phyloP scores from a whole-genome alignment of 352 stramenopile genomes.

The Globisporangium lucens region DNA sequence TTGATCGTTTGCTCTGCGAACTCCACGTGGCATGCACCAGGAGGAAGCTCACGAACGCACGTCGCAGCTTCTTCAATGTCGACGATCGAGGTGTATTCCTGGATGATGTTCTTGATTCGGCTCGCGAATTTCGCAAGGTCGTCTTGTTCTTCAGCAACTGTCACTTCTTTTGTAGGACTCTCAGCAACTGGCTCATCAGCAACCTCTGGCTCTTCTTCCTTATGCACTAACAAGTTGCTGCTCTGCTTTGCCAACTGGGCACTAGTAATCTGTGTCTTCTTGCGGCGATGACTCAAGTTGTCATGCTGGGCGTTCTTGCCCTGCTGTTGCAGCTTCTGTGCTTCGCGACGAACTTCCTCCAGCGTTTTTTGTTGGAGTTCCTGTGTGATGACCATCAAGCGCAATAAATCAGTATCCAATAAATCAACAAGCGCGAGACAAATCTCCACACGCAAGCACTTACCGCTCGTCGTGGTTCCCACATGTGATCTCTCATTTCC shows the following conservation, averaged over 20 bases:
- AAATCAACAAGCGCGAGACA: not conserved
- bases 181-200: conserved; percentile 9
- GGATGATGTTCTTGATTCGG: conserved; percentile 85
- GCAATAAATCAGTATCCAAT: not conserved
- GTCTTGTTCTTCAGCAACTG: conserved; percentile 21
- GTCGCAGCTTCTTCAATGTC: conserved; percentile 73
- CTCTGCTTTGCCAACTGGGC: conserved; percentile 76
- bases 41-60: conserved; percentile 69
- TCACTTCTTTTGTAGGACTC: not conserved
- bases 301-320: conserved; percentile 89
- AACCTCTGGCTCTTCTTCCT: conserved; percentile 17
- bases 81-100: conserved; percentile 79
- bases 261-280: conserved; percentile 79
- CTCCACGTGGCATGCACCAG: conserved; percentile 42
- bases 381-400: conserved; percentile 14
- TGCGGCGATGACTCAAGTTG: conserved; percentile 61
- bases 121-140: conserved; percentile 43
- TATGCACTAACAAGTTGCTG: conserved; percentile 71
- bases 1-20: conserved; percentile 77
- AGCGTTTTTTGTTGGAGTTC: conserved; percentile 88
- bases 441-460: not conserved
- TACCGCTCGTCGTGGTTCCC: conserved; percentile 79
- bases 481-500: conserved; percentile 85
- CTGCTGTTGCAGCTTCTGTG: conserved; percentile 76
- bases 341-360: conserved; percentile 78